phyloP scores from a whole-genome alignment of 2,329 filamentous ascomycete genomes.

The Fusarium keratoplasticum region DNA sequence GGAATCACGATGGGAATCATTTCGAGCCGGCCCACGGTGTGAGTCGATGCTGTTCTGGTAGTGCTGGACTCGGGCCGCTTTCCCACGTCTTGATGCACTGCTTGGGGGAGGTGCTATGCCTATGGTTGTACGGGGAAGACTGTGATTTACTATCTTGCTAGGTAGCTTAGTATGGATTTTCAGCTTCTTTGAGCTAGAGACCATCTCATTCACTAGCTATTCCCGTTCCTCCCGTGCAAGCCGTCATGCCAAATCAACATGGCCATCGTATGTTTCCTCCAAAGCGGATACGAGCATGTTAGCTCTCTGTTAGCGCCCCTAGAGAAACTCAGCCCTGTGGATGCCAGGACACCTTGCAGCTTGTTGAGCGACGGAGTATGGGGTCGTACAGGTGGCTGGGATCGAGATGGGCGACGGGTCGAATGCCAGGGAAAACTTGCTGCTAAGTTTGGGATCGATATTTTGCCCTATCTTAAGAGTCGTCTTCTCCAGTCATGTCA shows the following conservation, averaged over 20 bases:
- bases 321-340: neutral
- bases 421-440: neutral
- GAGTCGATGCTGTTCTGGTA: neutral
- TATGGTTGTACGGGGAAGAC: neutral
- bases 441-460: neutral
- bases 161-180: neutral
- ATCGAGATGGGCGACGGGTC: neutral
- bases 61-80: neutral
- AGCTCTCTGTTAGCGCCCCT: neutral
- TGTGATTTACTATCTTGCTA: neutral
- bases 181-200: neutral
- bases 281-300: neutral
- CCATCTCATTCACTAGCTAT: neutral
- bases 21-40: neutral
- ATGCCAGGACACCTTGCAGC: neutral
- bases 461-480: neutral
- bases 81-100: neutral
- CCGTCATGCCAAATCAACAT: neutral
- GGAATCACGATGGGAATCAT: neutral
- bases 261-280: neutral
- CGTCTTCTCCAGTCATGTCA: neutral
- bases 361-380: neutral
- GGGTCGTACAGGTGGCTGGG: neutral
- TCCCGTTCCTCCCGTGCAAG: neutral
- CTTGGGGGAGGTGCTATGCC: neutral